Conservation (phyloP, 192 early-diverging fungal species). For the Nowakowskiella sp. region DNA sequence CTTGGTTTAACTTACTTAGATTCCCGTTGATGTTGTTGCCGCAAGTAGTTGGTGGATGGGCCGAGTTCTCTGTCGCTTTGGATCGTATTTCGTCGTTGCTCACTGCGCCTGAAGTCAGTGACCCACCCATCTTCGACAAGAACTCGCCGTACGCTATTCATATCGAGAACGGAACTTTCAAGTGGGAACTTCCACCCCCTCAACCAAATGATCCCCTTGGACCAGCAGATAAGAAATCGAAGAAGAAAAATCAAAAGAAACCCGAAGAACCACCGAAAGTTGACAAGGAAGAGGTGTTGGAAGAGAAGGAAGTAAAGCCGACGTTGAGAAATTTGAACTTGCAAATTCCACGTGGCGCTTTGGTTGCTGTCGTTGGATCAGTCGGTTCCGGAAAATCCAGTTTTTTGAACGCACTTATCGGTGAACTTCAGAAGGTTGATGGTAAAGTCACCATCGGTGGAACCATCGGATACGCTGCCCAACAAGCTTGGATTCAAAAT, state of each 20-base stretch:
- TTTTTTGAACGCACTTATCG: slow-evolving; percentile 72
- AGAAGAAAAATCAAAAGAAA: slow-evolving; percentile 23
- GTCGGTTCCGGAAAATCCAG: slow-evolving; percentile 83
- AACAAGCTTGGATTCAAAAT: slow-evolving; percentile 84
- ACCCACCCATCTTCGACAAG: slow-evolving; percentile 28
- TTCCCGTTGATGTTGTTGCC: slow-evolving; percentile 53
- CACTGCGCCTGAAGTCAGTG: slow-evolving; percentile 55
- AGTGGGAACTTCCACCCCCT: slow-evolving; percentile 52
- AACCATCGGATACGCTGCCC: slow-evolving; percentile 67
- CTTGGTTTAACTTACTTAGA: slow-evolving; percentile 36
- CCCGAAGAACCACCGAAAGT: background rate
- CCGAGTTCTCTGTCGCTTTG: slow-evolving; percentile 45
- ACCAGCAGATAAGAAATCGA: slow-evolving; percentile 18
- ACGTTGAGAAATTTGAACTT: slow-evolving; percentile 36
- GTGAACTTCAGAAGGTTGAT: slow-evolving; percentile 59
- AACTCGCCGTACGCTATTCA: slow-evolving; percentile 41
- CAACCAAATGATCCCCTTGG: background rate
- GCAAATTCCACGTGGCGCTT: slow-evolving; percentile 36
- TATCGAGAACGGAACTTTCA: slow-evolving; percentile 52
- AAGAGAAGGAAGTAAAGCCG: background rate
- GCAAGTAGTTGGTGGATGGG: slow-evolving; percentile 29
- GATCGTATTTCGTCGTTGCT: slow-evolving; percentile 42
- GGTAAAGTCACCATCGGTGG: slow-evolving; percentile 58
- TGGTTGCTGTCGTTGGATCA: slow-evolving; percentile 74
- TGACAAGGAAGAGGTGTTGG: background rate